Evolutionary conservation across 345 rosid genomes (phyloP).

Genomic region (Pistacia vera): DNA sequence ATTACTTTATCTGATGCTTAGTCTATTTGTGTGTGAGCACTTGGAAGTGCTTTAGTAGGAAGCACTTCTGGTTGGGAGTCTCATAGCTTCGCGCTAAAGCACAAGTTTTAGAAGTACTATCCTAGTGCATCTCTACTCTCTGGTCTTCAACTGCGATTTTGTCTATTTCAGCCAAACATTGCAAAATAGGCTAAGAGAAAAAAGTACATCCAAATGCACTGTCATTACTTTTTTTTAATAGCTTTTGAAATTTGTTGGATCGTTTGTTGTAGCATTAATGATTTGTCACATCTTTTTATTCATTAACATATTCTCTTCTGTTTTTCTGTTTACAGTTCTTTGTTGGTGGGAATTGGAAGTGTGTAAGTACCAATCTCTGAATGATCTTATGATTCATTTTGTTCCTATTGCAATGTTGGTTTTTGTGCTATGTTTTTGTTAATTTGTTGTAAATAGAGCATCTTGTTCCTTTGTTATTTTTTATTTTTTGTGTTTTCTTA

Average conservation of each 20-base stretch:
- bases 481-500: too few relatives aligned
- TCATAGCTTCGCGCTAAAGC: neutral
- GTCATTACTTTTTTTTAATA: neutral
- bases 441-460: neutral
- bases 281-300: neutral
- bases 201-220: too few relatives aligned
- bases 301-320: constrained; percentile 9
- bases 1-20: too few relatives aligned
- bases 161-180: neutral
- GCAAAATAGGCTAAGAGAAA: neutral
- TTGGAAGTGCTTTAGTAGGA: neutral
- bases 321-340: constrained; percentile 76
- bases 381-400: neutral
- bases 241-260: neutral
- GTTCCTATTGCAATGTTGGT: neutral
- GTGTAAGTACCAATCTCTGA: constrained; percentile 59
- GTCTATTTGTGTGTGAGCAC: neutral
- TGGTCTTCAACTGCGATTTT: neutral
- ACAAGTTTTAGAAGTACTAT: neutral
- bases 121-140: neutral
- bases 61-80: neutral
- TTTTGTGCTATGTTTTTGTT: neutral
- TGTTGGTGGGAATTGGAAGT: constrained; percentile 99
- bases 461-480: neutral
- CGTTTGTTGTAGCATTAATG: too few relatives aligned